Base-by-base conservation (phyloP, 495 filamentous ascomycete genomes). In the Hyaloscypha variabilis region DNA sequence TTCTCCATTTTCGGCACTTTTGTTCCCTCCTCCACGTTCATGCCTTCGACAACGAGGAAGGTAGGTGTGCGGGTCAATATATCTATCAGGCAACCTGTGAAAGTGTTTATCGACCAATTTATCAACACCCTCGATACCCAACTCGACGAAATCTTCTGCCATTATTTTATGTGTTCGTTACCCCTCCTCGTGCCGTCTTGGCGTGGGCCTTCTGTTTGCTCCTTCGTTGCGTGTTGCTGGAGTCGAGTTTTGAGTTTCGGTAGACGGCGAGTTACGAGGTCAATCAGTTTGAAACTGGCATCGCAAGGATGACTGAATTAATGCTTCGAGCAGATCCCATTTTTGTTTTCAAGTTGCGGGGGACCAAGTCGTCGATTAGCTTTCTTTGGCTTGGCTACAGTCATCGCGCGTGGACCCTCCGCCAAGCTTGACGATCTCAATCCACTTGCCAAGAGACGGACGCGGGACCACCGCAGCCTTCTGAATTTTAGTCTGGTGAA, bases 41-140 rank as follows among this genome's bases (percentile, higher is more conserved):
- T 17, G 39, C 4, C 3, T 4, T 46, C 39, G 39, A 54, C 51
- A 13, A 54, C 26, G 57, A 13, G 17, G 8, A 28, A 62, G 24
- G 58, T 68, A 64, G 21, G 60, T 61, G 6, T 64, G 19, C 23
- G 61, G 30, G 25, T 68, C 25, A 23, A 64, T 19, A 19, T 24
- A 11, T 8, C 54, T 56, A 21, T 68, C 56, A 0, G 66, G 66
- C 19, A 68, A n/a, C 25, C 60, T 63, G 50, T 68, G 61, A 46
- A 68, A 68, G 28, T 68, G 54, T 56, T 69, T 69, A 26, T 69
- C 62, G n/a, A 69, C 56, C 6, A 69, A 8, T 52, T 65, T 69
- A 29, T 69, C 62, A 39, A 58, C 24, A 1, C 60, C 67, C 28
- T 69, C 67, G 34, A 69, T 64, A 6, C 67, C 67, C 13, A 65